These are phyloP conservation scores for Camellia sinensis DNA, from an alignment of 148 eudicot genomes.

Conservation along the genomic window DNA sequence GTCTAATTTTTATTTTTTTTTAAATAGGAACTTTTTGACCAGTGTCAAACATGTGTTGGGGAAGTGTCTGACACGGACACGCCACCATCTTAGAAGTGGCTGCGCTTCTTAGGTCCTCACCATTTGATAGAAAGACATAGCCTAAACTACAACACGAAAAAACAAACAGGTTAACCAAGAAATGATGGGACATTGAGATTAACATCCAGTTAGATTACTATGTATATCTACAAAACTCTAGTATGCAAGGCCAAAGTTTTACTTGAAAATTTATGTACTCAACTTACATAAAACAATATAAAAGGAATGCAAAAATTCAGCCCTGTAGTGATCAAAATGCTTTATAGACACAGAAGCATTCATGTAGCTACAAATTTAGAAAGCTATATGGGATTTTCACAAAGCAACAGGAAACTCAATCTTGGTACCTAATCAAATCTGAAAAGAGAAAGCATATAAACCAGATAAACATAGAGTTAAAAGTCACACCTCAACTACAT, in stretches of 20 bases:
- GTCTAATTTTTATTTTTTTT: too few species aligned
- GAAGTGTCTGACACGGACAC: too few species aligned
- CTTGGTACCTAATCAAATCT: background rate
- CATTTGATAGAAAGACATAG: background rate
- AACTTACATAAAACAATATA: background rate
- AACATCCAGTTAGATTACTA: background rate
- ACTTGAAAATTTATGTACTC: background rate
- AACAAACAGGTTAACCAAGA: background rate
- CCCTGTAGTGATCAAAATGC: background rate
- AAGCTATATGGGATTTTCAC: background rate
- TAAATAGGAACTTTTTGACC: too few species aligned
- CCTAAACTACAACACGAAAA: background rate
- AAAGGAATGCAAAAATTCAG: background rate
- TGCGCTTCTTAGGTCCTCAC: background rate
- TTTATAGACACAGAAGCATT: background rate
- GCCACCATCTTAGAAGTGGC: too few species aligned
- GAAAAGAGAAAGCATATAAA: background rate
- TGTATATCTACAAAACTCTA: background rate
- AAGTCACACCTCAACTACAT: slow-evolving; percentile 28
- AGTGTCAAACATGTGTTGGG: too few species aligned
- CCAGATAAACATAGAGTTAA: background rate
- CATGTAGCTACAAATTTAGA: background rate
- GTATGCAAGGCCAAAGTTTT: background rate
- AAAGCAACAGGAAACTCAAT: background rate
- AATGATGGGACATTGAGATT: background rate